phyloP scores from a whole-genome alignment of 495 filamentous ascomycete species.

The Aspergillus coremiiformis region DNA sequence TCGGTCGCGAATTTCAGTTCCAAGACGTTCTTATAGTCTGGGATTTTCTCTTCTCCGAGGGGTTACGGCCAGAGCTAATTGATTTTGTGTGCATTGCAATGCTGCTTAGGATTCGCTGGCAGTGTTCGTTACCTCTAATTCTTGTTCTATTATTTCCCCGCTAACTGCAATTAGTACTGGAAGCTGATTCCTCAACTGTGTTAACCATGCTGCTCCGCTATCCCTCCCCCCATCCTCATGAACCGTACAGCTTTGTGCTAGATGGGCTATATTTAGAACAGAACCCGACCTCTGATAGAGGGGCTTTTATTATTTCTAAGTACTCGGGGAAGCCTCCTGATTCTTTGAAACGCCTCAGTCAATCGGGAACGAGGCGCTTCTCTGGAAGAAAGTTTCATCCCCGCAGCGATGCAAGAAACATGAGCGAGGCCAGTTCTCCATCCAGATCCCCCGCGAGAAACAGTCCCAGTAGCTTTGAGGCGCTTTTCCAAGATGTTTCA shows the following conservation, averaged over 20 bases:
- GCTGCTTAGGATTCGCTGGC: slow-evolving; percentile 88
- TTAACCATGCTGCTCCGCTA: slow-evolving; percentile 79
- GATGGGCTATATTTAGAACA: slow-evolving; percentile 82
- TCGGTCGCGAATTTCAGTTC: slow-evolving; percentile 88
- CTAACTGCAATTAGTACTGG: slow-evolving; percentile 54
- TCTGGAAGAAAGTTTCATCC: slow-evolving; percentile 24
- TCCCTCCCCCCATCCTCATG: slow-evolving; percentile 51
- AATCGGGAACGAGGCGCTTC: slow-evolving; percentile 20
- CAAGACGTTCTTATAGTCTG: slow-evolving; percentile 76
- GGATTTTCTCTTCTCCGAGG: slow-evolving; percentile 88
- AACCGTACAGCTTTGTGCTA: slow-evolving; percentile 69
- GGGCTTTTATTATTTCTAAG: slow-evolving; percentile 67
- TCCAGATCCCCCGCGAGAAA: slow-evolving; percentile 47
- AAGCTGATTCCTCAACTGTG: slow-evolving; percentile 77
- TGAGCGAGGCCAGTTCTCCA: slow-evolving; percentile 28
- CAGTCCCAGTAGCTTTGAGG: slow-evolving; percentile 62
- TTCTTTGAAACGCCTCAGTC: slow-evolving; percentile 23
- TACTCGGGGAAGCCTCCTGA: slow-evolving; percentile 66
- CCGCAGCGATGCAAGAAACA: slow-evolving; percentile 27
- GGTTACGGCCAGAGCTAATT: slow-evolving; percentile 71
- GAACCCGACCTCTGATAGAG: slow-evolving; percentile 66
- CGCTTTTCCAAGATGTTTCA: slow-evolving; percentile 77
- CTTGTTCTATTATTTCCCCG: not conserved
- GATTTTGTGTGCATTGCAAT: slow-evolving; percentile 89
- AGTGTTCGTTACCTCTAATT: slow-evolving; percentile 49